phyloP scores from a whole-genome alignment of 106 monocot genomes.

The Allium fistulosum region DNA sequence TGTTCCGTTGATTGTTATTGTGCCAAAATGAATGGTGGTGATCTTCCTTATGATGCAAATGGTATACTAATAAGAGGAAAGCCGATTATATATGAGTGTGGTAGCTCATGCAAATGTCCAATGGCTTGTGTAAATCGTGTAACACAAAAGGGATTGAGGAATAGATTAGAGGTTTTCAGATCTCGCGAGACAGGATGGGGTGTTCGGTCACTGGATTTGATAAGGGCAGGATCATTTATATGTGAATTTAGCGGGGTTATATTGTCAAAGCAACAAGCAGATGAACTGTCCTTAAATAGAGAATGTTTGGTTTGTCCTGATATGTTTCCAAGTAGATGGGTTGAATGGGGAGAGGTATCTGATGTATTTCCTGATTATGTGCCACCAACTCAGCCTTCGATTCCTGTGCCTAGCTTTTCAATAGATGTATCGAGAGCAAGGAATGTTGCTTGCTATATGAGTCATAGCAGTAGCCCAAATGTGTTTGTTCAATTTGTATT shows the following conservation, averaged over 20 bases:
- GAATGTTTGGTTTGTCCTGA: conserved; percentile 55
- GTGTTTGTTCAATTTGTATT: conserved; percentile 80
- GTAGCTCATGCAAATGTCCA: conserved; percentile 56
- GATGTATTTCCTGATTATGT: conserved; percentile 42
- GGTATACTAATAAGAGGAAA: conserved; percentile 58
- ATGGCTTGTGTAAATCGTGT: conserved; percentile 69
- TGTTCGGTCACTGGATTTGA: conserved; percentile 82
- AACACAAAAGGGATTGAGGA: conserved; percentile 60
- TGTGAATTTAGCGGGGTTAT: conserved; percentile 82
- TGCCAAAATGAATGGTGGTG: conserved; percentile 60
- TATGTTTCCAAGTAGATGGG: conserved; percentile 56
- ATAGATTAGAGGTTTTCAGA: conserved; percentile 70
- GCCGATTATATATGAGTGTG: conserved; percentile 82
- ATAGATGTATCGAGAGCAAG: conserved; percentile 67
- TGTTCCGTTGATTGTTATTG: conserved; percentile 65
- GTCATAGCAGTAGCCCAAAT: conserved; percentile 68
- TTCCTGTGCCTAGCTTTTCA: conserved; percentile 35
- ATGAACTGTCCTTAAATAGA: conserved; percentile 39
- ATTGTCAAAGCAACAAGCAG: conserved; percentile 53
- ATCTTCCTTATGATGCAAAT: conserved; percentile 60
- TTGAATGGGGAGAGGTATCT: conserved; percentile 78
- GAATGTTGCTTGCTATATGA: conserved; percentile 81
- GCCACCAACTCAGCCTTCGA: conserved; percentile 15
- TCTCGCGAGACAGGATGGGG: conserved; percentile 89
- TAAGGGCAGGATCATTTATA: conserved; percentile 70